Evolutionary conservation across 2,329 filamentous ascomycete species (phyloP).

Genomic region (Ceratocystis colombiana): DNA sequence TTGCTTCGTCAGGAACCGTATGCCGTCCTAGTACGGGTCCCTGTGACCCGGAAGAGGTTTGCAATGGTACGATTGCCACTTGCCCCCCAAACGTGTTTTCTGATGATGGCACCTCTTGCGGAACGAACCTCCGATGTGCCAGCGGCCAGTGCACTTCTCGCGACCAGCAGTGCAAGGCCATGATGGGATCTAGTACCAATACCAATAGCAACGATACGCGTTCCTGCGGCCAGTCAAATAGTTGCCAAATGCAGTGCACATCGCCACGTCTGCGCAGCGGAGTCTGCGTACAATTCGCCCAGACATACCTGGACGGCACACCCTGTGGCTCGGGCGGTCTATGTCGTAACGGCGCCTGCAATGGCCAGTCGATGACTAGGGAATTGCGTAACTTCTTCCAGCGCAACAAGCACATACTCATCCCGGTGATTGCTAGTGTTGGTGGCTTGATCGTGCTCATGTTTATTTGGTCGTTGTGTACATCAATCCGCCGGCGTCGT

Average conservation of each 20-base stretch:
- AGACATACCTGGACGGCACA: slow-evolving; percentile 92
- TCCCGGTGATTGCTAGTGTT: slow-evolving; percentile 62
- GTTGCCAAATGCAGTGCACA: slow-evolving; percentile 67
- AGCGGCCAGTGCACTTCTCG: slow-evolving; percentile 91
- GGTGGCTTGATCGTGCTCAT: slow-evolving; percentile 65
- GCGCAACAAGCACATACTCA: slow-evolving; percentile 68
- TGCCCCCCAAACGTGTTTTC: slow-evolving; percentile 66
- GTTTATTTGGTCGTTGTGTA: slow-evolving; percentile 53
- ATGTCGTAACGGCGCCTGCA: slow-evolving; percentile 69
- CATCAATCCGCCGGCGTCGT: slow-evolving; percentile 29
- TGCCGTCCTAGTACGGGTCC: slow-evolving; percentile 69
- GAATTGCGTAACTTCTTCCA: slow-evolving; percentile 68
- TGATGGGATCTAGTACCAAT: slow-evolving; percentile 65
- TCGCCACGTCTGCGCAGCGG: slow-evolving; percentile 56
- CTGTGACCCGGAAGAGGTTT: slow-evolving; percentile 80
- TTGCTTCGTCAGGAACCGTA: slow-evolving; percentile 56
- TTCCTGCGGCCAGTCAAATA: slow-evolving; percentile 52
- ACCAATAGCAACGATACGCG: slow-evolving; percentile 69
- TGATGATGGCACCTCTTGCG: slow-evolving; percentile 63
- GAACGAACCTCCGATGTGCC: slow-evolving; percentile 62
- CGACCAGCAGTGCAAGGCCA: slow-evolving; percentile 74
- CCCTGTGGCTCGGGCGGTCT: slow-evolving; percentile 67
- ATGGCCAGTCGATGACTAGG: slow-evolving; percentile 56
- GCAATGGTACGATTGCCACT: slow-evolving; percentile 57
- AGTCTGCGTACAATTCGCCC: slow-evolving; percentile 65